Base-by-base conservation (phyloP, 768 basidiomycete genomes). In the Rickenella mellea region DNA sequence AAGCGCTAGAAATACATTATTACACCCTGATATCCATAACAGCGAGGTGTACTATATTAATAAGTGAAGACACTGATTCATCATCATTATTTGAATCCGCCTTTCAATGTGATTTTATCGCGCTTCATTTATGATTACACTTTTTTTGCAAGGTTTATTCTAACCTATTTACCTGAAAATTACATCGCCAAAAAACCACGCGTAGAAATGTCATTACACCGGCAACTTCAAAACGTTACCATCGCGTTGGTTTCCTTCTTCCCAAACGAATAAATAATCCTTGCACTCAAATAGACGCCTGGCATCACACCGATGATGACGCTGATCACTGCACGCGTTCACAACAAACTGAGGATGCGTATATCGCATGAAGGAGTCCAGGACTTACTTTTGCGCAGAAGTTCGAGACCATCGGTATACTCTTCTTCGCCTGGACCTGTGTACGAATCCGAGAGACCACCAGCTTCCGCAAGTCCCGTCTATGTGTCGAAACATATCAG, bases 231-330 rank as follows among this genome's bases (percentile, higher is more conserved):
- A 17, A 36, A 36, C 10, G 33, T 36, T 4, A 36, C 33, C 19
- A 36, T 19, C 8, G 33, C 33, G 24, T 22, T 36, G 15, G 19
- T 36, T 36, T 36, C 24, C 33, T 36, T 36, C 33, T 36, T 36
- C 15, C 33, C 33, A 14, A 36, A 36, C 11, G 33, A 19, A 36
- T 36, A 36, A 15, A 36, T 36, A 22, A 36, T 2, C 7, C 33
- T 17, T 3, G 33, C 33, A 15, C 33, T 36, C 19, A 36, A 22
- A 22, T 36, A 36, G 7, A 36, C 33, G 6, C 33, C 33, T 19
- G 33, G 24, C 33, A 36, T 36, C 4, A 36, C 33, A 17, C 33
- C 33, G 24, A 36, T 36, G 19, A 36, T 36, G 33, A 36, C 33
- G 15, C 33, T 36, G 19, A 36, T 36, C 33, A 36, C 33, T 36